Conservation (phyloP, 2,329 filamentous ascomycete genomes). For the Elsinoe fawcettii region DNA sequence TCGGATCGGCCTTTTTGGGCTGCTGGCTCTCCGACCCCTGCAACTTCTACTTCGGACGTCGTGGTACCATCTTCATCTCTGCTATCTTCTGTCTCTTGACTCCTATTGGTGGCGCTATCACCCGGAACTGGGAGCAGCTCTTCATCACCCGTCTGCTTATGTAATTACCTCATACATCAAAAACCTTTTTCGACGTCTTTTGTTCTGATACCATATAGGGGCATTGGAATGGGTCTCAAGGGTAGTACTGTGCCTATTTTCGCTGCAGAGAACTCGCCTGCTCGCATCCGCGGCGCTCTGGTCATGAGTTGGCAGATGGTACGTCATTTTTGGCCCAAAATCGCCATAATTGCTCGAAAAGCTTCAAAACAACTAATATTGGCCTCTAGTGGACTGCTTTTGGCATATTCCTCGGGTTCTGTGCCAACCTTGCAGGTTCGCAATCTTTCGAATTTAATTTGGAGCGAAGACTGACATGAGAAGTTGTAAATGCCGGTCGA, state of each 20-base stretch:
- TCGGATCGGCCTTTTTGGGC: slow-evolving; percentile 24
- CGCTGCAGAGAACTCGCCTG: slow-evolving; percentile 16
- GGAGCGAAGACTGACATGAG: too few relatives aligned
- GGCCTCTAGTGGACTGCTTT: slow-evolving; percentile 22
- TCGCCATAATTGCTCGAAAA: neutral
- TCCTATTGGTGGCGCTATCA: slow-evolving; percentile 12
- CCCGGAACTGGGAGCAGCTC: slow-evolving; percentile 17
- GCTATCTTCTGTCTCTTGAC: slow-evolving; percentile 20
- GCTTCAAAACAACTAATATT: slow-evolving; percentile 20
- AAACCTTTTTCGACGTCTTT: neutral
- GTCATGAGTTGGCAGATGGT: slow-evolving; percentile 30
- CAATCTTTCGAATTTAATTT: too few relatives aligned
- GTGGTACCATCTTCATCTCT: slow-evolving; percentile 32
- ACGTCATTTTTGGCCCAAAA: neutral
- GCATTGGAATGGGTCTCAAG: slow-evolving; percentile 20
- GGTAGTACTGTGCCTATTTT: slow-evolving; percentile 18
- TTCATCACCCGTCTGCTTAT: slow-evolving; percentile 17
- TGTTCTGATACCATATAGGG: neutral
- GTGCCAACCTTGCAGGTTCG: slow-evolving; percentile 36
- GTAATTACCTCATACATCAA: neutral
- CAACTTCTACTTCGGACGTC: slow-evolving; percentile 27
- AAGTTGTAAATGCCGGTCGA: slow-evolving; percentile 28
- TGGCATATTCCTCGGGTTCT: slow-evolving; percentile 40
- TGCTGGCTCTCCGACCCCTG: slow-evolving; percentile 22
- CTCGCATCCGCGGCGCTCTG: slow-evolving; percentile 23